Evolutionary conservation across 306 rosid genomes (phyloP), one percentile per base, ranked within the genome.

Genomic region (Lotus japonicus): DNA sequence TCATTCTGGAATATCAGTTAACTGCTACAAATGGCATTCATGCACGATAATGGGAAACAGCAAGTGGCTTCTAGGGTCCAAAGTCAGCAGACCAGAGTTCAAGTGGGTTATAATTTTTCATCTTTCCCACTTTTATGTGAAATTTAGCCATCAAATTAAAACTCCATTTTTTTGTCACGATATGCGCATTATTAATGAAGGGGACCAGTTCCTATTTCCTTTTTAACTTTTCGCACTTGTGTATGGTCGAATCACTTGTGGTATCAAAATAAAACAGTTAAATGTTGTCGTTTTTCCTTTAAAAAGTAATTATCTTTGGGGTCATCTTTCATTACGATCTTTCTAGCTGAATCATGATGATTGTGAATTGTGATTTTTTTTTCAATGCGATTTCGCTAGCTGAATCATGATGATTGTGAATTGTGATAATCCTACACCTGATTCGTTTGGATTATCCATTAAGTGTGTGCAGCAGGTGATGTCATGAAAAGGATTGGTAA

Each of bases 11-110:
- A 15, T 21, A 9, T 11, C 3, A 49, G 12, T 31, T 41, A 12
- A 54, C 52, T 73, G 17, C 52, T 33, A 59, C 59, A 33, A 58
- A 9, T 58, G 84, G 76, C 84, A 60, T 3, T 9, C 81, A 68
- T 82, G 77, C 36, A 77, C 9, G 9, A 14, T 50, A 7, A 66
- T 6, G 0, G 7, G 21, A 4, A 11, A 67, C 1, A 38, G 11
- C 54, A 18, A 68, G 43, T 13, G 43, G 55, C 44, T 23, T 44
- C 17, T 7, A 26, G 21, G 11, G 23, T 23, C 49, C 73, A 66
- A 49, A 48, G 16, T 13, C 12, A 26, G 12, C 50, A 4, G 50
- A 7, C 12, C 56, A 13, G 14, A 56, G 59, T 33, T 58, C 28
- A 33, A 12, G 59, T 17, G 14, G 43, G 5, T 17, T 33, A 65